Evolutionary conservation across 805 yeast genomes (phyloP).

Genomic region (Vanderwaltozyma tropicalis): DNA sequence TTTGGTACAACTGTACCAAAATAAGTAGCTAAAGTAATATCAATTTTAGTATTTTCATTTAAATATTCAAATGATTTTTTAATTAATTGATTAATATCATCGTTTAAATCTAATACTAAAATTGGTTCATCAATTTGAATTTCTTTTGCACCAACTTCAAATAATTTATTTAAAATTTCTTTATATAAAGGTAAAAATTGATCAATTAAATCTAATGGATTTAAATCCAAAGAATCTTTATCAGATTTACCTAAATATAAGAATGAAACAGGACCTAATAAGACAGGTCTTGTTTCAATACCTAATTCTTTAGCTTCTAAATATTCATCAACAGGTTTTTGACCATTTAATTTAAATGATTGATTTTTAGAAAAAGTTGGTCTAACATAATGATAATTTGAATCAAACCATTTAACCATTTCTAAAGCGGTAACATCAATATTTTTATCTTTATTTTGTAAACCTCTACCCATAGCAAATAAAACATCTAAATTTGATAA

Average conservation of each 20-base stretch:
- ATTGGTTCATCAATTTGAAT: slow-evolving; percentile 98
- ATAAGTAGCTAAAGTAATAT: slow-evolving; percentile 78
- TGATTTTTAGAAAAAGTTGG: slow-evolving; percentile 96
- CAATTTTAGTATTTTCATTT: slow-evolving; percentile 52
- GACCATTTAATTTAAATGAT: slow-evolving; percentile 89
- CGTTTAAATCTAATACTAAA: slow-evolving; percentile 87
- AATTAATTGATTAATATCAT: slow-evolving; percentile 73
- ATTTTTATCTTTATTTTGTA: slow-evolving; percentile 89
- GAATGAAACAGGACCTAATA: slow-evolving; percentile 95
- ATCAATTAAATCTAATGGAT: slow-evolving; percentile 81
- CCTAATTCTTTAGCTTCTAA: slow-evolving; percentile 96
- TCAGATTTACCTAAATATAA: slow-evolving; percentile 94
- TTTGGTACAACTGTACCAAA: slow-evolving; percentile 98
- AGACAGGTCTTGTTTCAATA: slow-evolving; percentile 93
- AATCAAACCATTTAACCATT: slow-evolving; percentile 99
- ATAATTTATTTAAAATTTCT: slow-evolving; percentile 77
- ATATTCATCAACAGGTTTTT: slow-evolving; percentile 95
- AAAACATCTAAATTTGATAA: slow-evolving; percentile 82
- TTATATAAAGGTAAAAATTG: slow-evolving; percentile 89
- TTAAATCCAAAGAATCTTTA: slow-evolving; percentile 91
- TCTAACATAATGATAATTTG: slow-evolving; percentile 99
- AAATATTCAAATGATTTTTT: slow-evolving; percentile 77
- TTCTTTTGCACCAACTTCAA: slow-evolving; percentile 87
- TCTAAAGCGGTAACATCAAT: slow-evolving; percentile 98
- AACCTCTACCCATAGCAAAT: slow-evolving; percentile 99